phyloP scores from a whole-genome alignment of 1,139 yeast genomes.

The Suhomyces kunorum region DNA sequence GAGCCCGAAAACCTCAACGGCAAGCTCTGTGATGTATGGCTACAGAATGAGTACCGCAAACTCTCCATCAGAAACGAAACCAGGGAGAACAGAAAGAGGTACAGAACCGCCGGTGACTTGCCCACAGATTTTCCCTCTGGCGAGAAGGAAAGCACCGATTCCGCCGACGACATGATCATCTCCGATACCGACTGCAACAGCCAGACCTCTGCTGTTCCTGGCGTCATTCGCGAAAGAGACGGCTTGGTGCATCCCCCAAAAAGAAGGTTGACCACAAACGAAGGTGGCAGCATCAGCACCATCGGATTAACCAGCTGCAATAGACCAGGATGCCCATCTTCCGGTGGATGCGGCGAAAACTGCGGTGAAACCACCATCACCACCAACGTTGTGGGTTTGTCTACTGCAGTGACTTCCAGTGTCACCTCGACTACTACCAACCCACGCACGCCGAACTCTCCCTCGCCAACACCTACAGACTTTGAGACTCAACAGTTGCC shows the following conservation, averaged over 20 bases:
- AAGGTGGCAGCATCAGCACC: constrained; percentile 6
- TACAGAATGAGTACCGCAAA: constrained; percentile 35
- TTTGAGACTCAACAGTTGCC: constrained; percentile 51
- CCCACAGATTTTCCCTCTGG: constrained; percentile 10
- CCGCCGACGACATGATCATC: constrained; percentile 40
- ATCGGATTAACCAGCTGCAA: constrained; percentile 6
- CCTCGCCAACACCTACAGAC: constrained; percentile 43
- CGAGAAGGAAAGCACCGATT: constrained; percentile 23
- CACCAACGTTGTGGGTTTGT: constrained; percentile 1
- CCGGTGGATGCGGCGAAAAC: constrained; percentile 3
- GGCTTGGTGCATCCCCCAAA: constrained; percentile 42
- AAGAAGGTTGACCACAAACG: constrained; percentile 32
- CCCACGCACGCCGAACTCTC: constrained; percentile 40
- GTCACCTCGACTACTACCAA: constrained; percentile 2
- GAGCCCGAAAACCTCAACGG: constrained; percentile 35
- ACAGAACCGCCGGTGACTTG: constrained; percentile 17
- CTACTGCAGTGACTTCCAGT: neutral
- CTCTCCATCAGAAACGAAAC: constrained; percentile 21
- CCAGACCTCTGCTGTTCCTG: constrained; percentile 21
- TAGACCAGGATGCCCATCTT: constrained; percentile 1
- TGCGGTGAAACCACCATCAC: constrained; percentile 6
- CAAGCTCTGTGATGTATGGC: constrained; percentile 38
- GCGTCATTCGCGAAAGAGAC: constrained; percentile 18
- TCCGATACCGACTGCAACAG: constrained; percentile 39
- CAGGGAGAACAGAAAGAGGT: constrained; percentile 18